These are phyloP conservation scores for Fusarium neocosmosporiellum DNA, from an alignment of 2,329 filamentous ascomycete species.

Conservation along the genomic window DNA sequence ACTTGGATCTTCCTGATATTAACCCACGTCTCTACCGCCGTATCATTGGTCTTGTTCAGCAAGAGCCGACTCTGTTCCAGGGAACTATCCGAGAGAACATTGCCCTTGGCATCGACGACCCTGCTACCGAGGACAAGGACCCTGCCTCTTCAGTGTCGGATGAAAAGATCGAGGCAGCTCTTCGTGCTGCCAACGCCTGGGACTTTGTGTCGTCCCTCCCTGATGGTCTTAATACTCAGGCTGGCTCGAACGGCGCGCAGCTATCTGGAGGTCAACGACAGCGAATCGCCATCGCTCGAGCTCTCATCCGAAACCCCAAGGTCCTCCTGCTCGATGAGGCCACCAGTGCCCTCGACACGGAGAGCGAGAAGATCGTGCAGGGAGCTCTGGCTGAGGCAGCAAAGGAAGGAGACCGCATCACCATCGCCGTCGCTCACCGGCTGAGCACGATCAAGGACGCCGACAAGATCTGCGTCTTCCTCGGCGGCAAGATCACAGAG, in stretches of 20 bases:
- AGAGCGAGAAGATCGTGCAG: conserved; percentile 66
- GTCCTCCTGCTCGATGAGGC: conserved; percentile 42
- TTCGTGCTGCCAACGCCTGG: conserved; percentile 61
- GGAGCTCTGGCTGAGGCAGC: conserved; percentile 80
- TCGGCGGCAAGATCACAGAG: conserved; percentile 66
- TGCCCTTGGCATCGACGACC: conserved; percentile 41
- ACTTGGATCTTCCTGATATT: conserved; percentile 53
- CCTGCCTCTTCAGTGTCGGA: conserved; percentile 25
- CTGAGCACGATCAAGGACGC: conserved; percentile 88
- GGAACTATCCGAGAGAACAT: conserved; percentile 89
- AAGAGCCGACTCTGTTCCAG: conserved; percentile 77
- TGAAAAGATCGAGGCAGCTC: conserved; percentile 57
- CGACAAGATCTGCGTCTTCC: conserved; percentile 71
- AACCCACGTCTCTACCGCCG: conserved; percentile 63
- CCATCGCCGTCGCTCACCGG: conserved; percentile 80
- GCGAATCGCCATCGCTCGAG: conserved; percentile 74
- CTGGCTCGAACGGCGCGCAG: conserved; percentile 73
- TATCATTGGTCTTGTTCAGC: conserved; percentile 66
- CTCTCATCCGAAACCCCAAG: conserved; percentile 56
- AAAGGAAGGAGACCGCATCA: conserved; percentile 69
- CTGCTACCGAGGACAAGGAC: conserved; percentile 12
- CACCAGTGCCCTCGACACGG: conserved; percentile 43
- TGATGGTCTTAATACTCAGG: conserved; percentile 66
- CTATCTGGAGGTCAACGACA: conserved; percentile 77
- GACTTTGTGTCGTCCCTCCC: conserved; percentile 55